Conservation (phyloP, 331 rosid genomes). For the Quercus tomentella region DNA sequence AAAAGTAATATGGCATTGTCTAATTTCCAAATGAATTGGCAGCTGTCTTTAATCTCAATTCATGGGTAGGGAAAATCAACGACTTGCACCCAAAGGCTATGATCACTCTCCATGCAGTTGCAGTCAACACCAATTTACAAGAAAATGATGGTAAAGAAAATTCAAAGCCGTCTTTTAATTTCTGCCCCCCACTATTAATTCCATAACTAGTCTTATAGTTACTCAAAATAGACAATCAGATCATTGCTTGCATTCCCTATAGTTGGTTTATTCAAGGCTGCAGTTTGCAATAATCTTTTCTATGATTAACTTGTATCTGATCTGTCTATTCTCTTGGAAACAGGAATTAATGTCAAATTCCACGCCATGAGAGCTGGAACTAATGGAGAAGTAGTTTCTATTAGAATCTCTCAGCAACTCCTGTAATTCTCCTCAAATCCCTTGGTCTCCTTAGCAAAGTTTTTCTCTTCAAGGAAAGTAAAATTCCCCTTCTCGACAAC, state of each 20-base stretch:
- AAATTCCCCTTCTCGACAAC: background rate
- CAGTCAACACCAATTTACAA: slow-evolving; percentile 95
- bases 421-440: slow-evolving; percentile 41
- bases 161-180: background rate
- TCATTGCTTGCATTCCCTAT: background rate
- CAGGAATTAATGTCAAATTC: slow-evolving; percentile 89
- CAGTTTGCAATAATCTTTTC: background rate
- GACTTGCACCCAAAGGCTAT: slow-evolving; percentile 98
- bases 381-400: slow-evolving; percentile 76
- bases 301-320: background rate
- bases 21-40: slow-evolving; percentile 35
- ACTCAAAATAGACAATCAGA: background rate
- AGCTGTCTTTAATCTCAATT: slow-evolving; percentile 64
- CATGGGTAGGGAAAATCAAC: slow-evolving; percentile 70
- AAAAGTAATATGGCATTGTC: slow-evolving; percentile 4
- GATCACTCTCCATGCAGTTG: slow-evolving; percentile 80
- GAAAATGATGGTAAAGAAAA: slow-evolving; percentile 67
- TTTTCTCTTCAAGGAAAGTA: background rate
- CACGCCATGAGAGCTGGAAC: slow-evolving; percentile 83
- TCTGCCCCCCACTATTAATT: background rate
- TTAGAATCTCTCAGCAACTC: slow-evolving; percentile 93
- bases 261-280: background rate
- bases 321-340: background rate
- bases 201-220: background rate
- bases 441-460: background rate